These are phyloP conservation scores for Plasmodium gaboni DNA, from an alignment of 169 alveolate genomes.

Conservation along the genomic window DNA sequence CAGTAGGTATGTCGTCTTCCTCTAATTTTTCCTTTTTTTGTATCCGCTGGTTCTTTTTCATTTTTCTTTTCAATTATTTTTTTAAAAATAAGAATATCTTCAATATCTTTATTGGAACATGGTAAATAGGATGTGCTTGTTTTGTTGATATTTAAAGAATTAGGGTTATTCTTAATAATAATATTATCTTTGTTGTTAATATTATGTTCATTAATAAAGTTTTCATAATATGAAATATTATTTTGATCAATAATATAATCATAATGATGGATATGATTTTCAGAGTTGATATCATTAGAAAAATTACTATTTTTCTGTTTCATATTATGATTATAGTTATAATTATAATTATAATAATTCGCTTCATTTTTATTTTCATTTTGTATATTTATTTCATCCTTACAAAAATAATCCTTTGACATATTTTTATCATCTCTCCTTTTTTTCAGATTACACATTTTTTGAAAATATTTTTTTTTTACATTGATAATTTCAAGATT, in stretches of 20 bases:
- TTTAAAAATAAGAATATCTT: constrained; percentile 22
- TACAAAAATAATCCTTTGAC: too few species aligned
- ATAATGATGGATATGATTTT: too few species aligned
- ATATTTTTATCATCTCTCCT: too few species aligned
- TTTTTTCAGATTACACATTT: background rate
- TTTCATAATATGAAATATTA: too few species aligned
- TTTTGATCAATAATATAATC: too few species aligned
- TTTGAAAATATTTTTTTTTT: constrained; percentile 32
- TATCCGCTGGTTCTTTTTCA: too few species aligned
- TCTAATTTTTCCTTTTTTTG: constrained; percentile 4
- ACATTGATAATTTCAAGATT: constrained; percentile 54
- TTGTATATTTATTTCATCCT: too few species aligned
- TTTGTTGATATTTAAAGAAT: constrained; percentile 17
- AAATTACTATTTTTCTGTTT: too few species aligned
- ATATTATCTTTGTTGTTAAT: background rate
- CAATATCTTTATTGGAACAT: constrained; percentile 52
- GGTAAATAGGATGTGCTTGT: constrained; percentile 69
- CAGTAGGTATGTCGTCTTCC: constrained; percentile 6
- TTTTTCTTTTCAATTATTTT: constrained; percentile 19
- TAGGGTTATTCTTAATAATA: background rate
- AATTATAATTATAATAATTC: too few species aligned
- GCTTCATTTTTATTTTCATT: too few species aligned
- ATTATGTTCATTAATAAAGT: background rate
- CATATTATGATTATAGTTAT: too few species aligned
- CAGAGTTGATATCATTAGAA: too few species aligned